phyloP scores from a whole-genome alignment of 345 rosid genomes.

The Citrus reticulata region DNA sequence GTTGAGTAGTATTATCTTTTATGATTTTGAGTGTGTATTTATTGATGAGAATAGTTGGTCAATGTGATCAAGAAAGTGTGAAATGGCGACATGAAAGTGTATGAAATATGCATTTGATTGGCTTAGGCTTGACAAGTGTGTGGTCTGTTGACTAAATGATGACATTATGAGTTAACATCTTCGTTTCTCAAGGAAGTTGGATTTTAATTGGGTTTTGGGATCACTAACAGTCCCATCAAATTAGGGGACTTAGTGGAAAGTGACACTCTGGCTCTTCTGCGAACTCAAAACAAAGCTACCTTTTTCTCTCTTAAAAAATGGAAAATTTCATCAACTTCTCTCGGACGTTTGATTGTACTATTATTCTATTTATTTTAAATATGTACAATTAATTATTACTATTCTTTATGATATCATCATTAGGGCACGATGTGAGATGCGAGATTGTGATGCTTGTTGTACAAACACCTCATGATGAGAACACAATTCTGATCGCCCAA shows the following conservation, averaged over 20 bases:
- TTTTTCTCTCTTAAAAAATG: neutral
- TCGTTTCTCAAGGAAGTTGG: neutral
- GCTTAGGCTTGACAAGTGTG: neutral
- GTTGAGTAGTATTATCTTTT: neutral
- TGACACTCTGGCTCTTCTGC: neutral
- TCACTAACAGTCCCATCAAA: neutral
- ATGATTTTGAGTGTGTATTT: neutral
- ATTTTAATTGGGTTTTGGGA: neutral
- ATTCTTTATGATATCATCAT: too few species aligned
- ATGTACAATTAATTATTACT: too few species aligned
- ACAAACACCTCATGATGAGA: too few species aligned
- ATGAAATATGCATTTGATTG: neutral
- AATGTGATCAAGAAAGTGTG: neutral
- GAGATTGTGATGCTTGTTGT: too few species aligned
- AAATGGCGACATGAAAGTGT: neutral
- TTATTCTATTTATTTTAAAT: too few species aligned
- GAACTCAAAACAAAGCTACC: neutral
- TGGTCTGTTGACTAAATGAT: neutral
- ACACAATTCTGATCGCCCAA: too few species aligned
- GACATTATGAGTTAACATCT: slow-evolving; percentile 6
- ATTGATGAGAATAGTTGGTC: neutral
- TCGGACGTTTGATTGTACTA: too few species aligned
- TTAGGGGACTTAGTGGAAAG: neutral
- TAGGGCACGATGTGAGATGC: too few species aligned
- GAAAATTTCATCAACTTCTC: too few species aligned